phyloP scores from a whole-genome alignment of 2,329 filamentous ascomycete genomes.

The Fusarium nelsonii region DNA sequence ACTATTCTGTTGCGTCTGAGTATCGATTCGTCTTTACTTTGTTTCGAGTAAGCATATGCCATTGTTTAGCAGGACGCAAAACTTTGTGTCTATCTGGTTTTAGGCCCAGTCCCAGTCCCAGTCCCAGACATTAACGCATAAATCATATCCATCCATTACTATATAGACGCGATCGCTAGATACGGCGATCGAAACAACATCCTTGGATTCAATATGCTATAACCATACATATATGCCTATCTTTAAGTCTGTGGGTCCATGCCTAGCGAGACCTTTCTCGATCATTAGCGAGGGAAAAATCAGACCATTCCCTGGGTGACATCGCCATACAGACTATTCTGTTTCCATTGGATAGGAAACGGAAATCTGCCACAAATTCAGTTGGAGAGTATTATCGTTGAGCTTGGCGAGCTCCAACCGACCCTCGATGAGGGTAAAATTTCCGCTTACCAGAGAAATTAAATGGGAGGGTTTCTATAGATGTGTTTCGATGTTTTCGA shows the following conservation, averaged over 20 bases:
- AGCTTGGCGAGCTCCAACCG: not conserved
- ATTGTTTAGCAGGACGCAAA: not conserved
- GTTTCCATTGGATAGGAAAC: not conserved
- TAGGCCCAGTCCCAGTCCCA: not conserved
- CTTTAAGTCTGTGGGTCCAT: not conserved
- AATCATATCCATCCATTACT: not conserved
- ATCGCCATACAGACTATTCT: not conserved
- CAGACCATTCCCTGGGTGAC: not conserved
- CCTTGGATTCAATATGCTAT: not conserved
- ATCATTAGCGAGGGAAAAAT: not conserved
- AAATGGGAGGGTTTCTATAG: not conserved
- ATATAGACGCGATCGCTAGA: conserved; percentile 14
- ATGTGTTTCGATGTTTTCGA: no score
- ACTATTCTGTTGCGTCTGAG: conserved; percentile 9
- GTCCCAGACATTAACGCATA: conserved; percentile 8
- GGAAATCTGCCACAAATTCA: not conserved
- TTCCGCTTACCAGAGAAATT: not conserved
- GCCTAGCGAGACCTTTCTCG: not conserved
- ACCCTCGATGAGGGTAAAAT: not conserved
- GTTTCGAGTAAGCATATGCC: conserved; percentile 17
- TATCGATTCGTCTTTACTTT: conserved; percentile 25
- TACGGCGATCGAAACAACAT: conserved; percentile 29
- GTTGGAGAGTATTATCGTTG: not conserved
- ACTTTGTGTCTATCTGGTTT: not conserved
- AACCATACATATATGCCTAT: not conserved